phyloP scores from a whole-genome alignment of 768 basidiomycete genomes.

The Scleroderma citrinum region DNA sequence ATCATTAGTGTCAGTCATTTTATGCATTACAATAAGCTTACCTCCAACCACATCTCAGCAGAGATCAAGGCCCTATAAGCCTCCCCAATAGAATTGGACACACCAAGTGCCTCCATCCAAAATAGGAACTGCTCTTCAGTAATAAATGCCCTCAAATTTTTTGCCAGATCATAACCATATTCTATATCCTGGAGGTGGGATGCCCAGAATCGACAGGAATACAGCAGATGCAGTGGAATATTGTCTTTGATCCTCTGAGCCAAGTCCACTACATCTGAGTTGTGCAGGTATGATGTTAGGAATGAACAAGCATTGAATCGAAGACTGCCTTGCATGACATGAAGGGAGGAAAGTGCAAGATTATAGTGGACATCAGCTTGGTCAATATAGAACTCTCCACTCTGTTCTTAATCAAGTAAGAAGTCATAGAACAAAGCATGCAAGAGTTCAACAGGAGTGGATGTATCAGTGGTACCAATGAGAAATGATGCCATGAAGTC shows the following conservation, averaged over 20 bases:
- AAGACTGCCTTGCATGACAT: too few relatives aligned
- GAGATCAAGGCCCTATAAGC: not conserved
- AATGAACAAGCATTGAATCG: constrained; percentile 33
- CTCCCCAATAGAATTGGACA: too few relatives aligned
- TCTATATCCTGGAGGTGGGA: not conserved
- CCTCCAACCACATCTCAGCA: not conserved
- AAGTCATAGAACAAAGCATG: constrained; percentile 28
- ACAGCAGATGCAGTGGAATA: too few relatives aligned
- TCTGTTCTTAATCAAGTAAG: constrained; percentile 6
- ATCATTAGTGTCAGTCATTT: not conserved
- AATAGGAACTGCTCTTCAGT: not conserved
- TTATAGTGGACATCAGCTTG: constrained; percentile 4
- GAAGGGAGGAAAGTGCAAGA: constrained; percentile 19
- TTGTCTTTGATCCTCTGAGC: not conserved
- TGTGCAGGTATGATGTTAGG: constrained; percentile 23
- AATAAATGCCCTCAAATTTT: not conserved
- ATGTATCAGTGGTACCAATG: constrained; percentile 1
- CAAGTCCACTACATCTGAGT: constrained; percentile 16
- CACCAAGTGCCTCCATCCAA: too few relatives aligned
- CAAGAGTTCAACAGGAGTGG: constrained; percentile 10
- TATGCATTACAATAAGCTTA: not conserved
- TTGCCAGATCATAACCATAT: not conserved
- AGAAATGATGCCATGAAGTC: constrained; percentile 8
- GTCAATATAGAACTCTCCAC: constrained; percentile 10
- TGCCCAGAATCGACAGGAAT: constrained; percentile 10